Conservation (phyloP, 768 basidiomycete genomes). For the Trametes coccinea region DNA sequence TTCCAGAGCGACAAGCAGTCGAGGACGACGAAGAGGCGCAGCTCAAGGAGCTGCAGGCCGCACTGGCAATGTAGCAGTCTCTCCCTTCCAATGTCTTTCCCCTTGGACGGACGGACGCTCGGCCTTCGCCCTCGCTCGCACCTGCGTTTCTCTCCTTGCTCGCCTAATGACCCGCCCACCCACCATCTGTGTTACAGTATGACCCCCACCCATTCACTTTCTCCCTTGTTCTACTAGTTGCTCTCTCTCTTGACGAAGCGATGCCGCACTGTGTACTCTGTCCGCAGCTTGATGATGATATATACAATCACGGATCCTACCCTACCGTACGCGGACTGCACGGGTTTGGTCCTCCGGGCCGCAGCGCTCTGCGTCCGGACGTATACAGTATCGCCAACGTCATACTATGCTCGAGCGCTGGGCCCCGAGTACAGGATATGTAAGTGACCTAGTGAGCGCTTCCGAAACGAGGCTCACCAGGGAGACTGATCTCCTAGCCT, state of each 20-base stretch:
- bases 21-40: conserved; percentile 94
- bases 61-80: conserved; percentile 66
- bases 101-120: background rate
- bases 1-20: conserved; percentile 43
- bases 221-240: conserved; percentile 31
- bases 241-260: conserved; percentile 12
- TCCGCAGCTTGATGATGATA: conserved; percentile 10
- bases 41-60: conserved; percentile 86
- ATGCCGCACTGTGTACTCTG: conserved; percentile 24
- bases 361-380: too few relatives aligned
- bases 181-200: background rate
- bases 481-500: too few relatives aligned
- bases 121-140: background rate
- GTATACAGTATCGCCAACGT: too few relatives aligned
- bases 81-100: background rate
- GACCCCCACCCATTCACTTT: background rate
- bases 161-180: conserved; percentile 17
- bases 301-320: conserved; percentile 20
- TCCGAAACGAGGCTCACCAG: too few relatives aligned
- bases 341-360: too few relatives aligned
- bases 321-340: background rate
- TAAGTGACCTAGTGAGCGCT: too few relatives aligned
- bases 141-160: background rate
- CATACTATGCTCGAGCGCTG: too few relatives aligned
- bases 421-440: too few relatives aligned